Percentiles rank a stretch among this genome's conserved stretches.
Conservation (phyloP, 2,329 filamentous ascomycete genomes). For the Biscogniauxia marginata region DNA sequence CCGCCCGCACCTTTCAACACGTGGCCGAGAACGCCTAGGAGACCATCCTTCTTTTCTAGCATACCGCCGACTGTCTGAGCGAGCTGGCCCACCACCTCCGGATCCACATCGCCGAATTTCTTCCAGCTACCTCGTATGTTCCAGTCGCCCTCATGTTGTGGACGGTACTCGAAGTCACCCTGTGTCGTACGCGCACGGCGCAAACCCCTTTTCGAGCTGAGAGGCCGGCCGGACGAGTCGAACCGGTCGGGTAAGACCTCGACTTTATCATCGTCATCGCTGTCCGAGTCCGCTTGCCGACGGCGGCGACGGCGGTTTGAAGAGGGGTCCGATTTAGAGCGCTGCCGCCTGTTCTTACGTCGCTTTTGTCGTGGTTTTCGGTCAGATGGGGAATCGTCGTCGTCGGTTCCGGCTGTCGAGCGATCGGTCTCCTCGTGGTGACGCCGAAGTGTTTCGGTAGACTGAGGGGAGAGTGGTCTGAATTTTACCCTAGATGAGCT, state of each 20-base stretch:
- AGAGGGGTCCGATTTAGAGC: conserved; percentile 25
- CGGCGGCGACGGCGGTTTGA: conserved; percentile 17
- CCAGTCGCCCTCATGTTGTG: conserved; percentile 10
- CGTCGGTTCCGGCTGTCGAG: conserved; percentile 4
- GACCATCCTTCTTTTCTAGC: conserved; percentile 10
- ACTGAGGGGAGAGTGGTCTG: conserved; percentile 31
- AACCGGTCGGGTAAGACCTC: conserved; percentile 34
- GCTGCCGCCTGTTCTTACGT: conserved; percentile 12
- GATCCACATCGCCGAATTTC: conserved; percentile 1
- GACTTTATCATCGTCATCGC: conserved; percentile 21
- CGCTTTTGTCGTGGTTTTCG: conserved; percentile 3
- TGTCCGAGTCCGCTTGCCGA: conserved; percentile 6
- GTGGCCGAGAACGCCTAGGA: conserved; percentile 14
- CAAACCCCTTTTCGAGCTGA: conserved; percentile 11
- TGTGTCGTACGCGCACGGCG: conserved; percentile 5
- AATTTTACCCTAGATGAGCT: conserved; percentile 27
- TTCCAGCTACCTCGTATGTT: conserved; percentile 12
- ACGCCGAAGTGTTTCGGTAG: conserved; percentile 27
- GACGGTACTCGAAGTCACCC: conserved; percentile 15
- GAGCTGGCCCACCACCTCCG: conserved; percentile 1
- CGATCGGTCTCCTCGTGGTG: conserved; percentile 20
- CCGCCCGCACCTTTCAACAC: conserved; percentile 7
- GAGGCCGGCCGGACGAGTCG: conserved; percentile 25
- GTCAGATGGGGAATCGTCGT: conserved; percentile 1
- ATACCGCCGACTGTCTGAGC: conserved; percentile 10